Base-by-base conservation (phyloP, 1,284 basidiomycete genomes). In the Ceratobasidium sp. region DNA sequence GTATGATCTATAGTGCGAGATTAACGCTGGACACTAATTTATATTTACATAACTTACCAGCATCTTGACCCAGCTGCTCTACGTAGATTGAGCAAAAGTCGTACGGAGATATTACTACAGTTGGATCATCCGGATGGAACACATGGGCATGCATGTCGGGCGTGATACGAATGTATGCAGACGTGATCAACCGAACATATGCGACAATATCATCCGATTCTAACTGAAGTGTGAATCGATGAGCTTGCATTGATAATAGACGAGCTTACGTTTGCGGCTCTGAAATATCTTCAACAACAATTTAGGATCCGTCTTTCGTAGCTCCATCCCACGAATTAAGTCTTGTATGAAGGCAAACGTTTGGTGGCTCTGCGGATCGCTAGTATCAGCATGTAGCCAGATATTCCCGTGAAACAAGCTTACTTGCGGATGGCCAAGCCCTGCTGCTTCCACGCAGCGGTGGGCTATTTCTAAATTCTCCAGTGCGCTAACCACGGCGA, bases 131-230 rank as follows among this genome's bases (percentile, higher is more conserved):
- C 10, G 73, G 63, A n/a, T 67, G 73, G 39, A 76, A 76, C 13
- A 76, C 60, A 9, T 61, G 67, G 39, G 46, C 73, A 46, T 76
- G 63, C 49, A 67, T 76, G n/a, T 67, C 73, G 10, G 73, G 61
- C 12, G 60, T 76, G 23, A 76, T 61, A 5, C 73, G 61, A 20
- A 76, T 66, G 51, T 76, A 76, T 66, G 73, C 73, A 23, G 73
- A 76, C 15, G 73, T 51, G 9, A 76, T 39, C 6, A 76, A 64
- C 39, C 73, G 73, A 53, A 76, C 63, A 44, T 76, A 76, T 44
- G 28, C 73, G n/a, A 67, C 73, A 46, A 76, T 76, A 67, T 76
- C 63, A 28, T 76, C 73, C 10, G 73, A 76, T 26, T 76, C 73
- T 76, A 55, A 26, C 12, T 0, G 2, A 5, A 15, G 23, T 28